phyloP scores from a whole-genome alignment of 345 rosid genomes.

The Cardamine occulta region DNA sequence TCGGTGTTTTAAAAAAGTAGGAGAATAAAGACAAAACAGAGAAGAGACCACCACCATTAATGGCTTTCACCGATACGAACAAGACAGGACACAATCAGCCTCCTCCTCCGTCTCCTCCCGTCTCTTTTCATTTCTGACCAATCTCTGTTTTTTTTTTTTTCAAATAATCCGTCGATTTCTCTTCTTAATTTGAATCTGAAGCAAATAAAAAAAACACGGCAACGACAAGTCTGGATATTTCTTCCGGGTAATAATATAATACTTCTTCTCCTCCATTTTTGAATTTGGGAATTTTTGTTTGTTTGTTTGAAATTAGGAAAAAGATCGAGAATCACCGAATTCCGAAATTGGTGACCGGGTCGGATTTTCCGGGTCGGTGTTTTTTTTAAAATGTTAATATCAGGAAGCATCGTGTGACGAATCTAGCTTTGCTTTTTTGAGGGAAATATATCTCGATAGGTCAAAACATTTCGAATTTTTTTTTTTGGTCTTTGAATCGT shows the following conservation, averaged over 20 bases:
- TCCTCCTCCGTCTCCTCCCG: conserved; percentile 30
- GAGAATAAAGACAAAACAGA: conserved; percentile 49
- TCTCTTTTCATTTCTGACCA: conserved; percentile 28
- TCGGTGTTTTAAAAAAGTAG: conserved; percentile 40
- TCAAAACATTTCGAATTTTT: background rate
- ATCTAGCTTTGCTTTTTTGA: conserved; percentile 33
- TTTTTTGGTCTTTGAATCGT: conserved; percentile 15
- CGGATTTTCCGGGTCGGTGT: conserved; percentile 29
- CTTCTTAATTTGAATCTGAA: conserved; percentile 22
- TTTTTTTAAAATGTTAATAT: background rate
- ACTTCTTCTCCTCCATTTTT: background rate
- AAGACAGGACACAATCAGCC: conserved; percentile 41
- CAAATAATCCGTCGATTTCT: background rate
- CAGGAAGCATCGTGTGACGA: conserved; percentile 22
- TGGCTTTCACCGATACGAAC: conserved; percentile 48
- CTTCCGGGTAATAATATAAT: conserved; percentile 21
- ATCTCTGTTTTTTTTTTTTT: background rate
- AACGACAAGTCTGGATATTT: conserved; percentile 20
- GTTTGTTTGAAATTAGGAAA: conserved; percentile 1
- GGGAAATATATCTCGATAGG: conserved; percentile 13
- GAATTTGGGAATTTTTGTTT: background rate
- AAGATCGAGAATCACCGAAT: conserved; percentile 21
- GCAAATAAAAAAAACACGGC: background rate
- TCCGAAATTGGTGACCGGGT: conserved; percentile 8
- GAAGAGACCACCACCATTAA: conserved; percentile 51